phyloP scores from a whole-genome alignment of 176 grass and related monocot genomes.

The bread wheat (Triticum aestivum) region DNA sequence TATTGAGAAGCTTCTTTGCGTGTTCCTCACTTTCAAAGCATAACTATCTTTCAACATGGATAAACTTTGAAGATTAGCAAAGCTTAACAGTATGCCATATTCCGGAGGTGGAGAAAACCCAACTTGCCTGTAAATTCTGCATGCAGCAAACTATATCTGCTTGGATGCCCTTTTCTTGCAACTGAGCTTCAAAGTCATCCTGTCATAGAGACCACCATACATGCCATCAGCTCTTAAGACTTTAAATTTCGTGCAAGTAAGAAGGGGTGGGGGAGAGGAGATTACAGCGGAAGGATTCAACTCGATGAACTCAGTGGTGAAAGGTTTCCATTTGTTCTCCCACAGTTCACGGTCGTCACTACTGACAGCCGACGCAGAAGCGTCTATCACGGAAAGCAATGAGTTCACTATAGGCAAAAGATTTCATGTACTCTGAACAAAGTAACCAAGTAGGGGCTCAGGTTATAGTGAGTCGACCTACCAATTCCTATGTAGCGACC shows the following conservation, averaged over 20 bases:
- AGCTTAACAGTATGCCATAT: conserved; percentile 1
- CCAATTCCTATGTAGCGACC: conserved; percentile 84
- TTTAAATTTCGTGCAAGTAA: background rate
- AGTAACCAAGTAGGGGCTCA: background rate
- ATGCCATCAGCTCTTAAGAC: conserved; percentile 20
- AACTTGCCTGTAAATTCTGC: conserved; percentile 72
- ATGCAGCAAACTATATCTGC: conserved; percentile 81
- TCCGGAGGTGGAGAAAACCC: background rate
- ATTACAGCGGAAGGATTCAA: conserved; percentile 72
- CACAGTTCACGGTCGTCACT: conserved; percentile 58
- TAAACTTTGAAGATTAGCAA: conserved; percentile 34
- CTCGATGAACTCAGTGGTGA: conserved; percentile 57
- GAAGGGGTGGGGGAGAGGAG: background rate
- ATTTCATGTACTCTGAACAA: conserved; percentile 9
- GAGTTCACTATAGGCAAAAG: background rate
- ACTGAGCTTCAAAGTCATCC: conserved; percentile 61
- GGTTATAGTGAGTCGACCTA: conserved; percentile 12
- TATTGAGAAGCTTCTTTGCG: conserved; percentile 69
- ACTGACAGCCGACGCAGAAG: conserved; percentile 33
- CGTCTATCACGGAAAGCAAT: conserved; percentile 34
- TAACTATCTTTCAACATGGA: conserved; percentile 56
- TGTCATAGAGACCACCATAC: conserved; percentile 19
- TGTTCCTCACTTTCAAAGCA: conserved; percentile 81
- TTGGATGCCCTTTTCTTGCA: conserved; percentile 70
- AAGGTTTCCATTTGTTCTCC: conserved; percentile 71